Conservation (phyloP, 495 filamentous ascomycete species). For the Penicillium waksmanii region DNA sequence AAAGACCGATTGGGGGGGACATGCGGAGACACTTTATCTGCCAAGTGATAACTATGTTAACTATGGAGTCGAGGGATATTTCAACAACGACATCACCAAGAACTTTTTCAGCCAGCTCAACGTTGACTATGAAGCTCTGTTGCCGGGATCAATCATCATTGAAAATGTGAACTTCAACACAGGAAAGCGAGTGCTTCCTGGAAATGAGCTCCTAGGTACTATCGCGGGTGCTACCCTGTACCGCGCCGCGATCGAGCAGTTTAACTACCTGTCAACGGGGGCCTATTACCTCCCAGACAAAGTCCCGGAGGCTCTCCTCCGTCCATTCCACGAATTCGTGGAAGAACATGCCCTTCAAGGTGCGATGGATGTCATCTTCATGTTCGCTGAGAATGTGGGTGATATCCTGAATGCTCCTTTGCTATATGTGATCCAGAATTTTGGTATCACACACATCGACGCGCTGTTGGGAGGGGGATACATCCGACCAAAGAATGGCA, state of each 20-base stretch:
- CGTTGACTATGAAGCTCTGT: conserved; percentile 23
- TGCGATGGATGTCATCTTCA: conserved; percentile 9
- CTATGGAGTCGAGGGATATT: conserved; percentile 44
- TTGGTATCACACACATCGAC: conserved; percentile 11
- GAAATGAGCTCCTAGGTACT: conserved; percentile 1
- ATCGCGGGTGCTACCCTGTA: conserved; percentile 9
- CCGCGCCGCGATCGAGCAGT: conserved; percentile 12
- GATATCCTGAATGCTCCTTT: conserved; percentile 11
- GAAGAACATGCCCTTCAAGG: conserved; percentile 10
- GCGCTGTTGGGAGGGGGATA: conserved; percentile 8
- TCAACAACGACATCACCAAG: conserved; percentile 37
- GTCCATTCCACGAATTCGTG: conserved; percentile 14
- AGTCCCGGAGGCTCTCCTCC: conserved; percentile 15
- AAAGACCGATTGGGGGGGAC: conserved; percentile 47
- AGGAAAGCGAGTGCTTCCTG: conserved; percentile 11
- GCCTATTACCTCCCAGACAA: conserved; percentile 12
- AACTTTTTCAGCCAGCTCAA: conserved; percentile 39
- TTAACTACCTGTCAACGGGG: conserved; percentile 11
- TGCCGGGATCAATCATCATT: background rate
- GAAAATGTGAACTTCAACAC: conserved; percentile 16
- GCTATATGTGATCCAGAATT: conserved; percentile 14
- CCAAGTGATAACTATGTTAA: conserved; percentile 42
- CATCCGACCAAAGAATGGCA: conserved; percentile 15
- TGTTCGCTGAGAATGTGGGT: conserved; percentile 15
- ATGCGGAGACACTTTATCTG: conserved; percentile 43